Base-by-base conservation (phyloP, 1,139 yeast species). In the Taiozyma onychis region DNA sequence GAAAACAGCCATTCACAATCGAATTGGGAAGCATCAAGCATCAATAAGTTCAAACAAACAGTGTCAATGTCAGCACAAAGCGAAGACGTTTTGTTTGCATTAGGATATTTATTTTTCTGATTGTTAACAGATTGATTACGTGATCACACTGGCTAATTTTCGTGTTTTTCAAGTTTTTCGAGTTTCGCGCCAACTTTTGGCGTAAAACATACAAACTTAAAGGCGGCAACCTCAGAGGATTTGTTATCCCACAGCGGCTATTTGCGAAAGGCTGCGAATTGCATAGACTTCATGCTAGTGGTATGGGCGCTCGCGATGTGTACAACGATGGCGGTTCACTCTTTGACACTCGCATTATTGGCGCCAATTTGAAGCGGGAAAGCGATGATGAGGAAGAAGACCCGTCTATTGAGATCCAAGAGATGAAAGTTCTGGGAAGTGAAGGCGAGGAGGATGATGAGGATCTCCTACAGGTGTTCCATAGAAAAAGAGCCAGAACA, bases 401-500 rank as follows among this genome's bases (percentile, higher is more conserved):
- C 35, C 35, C 26, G 4, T 37, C 45, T 11, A 41, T 46, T 4
- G 46, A 44, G 13, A 3, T 47, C 26, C 49, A 48, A n/a, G 44
- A 37, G 9, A n/a, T 46, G 10, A 51, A 51, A 37, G 48, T 53
- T 6, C 21, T 43, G 30, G 55, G 46, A 28, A 45, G 51, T 1
- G 55, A 51, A 21, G 55, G 49, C 11, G 56, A 49, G 10, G 49
- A 44, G 3, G 28, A 13, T 3, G 37, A 22, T 9, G 47, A 43
- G 22, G 44, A 45, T 18, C 46, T 43, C 6, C 35, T 46, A 22
- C 26, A 28, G 14, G 8, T 1, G 9, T 2, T 39, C 1, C 13
- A 39, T 9, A 43, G 35, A 24, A 41, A 44, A 18, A 30, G 51
- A 34, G 24, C 46, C 0, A 11, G 11, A 3, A 43, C 51, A 3